Evolutionary conservation across 1,139 yeast species (phyloP), one percentile per base, ranked within the genome.

Genomic region (Pichia sp.): DNA sequence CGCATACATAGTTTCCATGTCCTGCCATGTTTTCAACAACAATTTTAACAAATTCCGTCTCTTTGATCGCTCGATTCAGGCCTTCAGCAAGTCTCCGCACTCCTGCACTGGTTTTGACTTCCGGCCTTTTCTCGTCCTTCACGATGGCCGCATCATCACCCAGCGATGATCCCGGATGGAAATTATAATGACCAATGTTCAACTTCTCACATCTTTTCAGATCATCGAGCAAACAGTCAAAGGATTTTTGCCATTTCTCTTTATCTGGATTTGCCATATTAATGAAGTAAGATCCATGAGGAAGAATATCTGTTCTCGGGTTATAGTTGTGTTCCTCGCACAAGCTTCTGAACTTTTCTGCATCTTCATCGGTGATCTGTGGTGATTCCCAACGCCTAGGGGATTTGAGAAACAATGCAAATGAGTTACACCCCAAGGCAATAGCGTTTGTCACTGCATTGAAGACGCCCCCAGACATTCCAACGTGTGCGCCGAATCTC

Each of bases 21-120:
- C 98, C 98, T 0, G 98, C 96, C 98, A 93, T 91, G 55, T 91
- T 91, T 55, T 91, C 99, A 40, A 93, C 69, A 11, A 91, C 94
- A 34, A 91, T 79, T 53, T 80, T 86, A 23, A 91, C 97, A 53
- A 77, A 80, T 6, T 60, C 51, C 0, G 98, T 91, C 39, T 76
- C 77, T 22, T 62, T 60, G 30, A 84, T 80, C 6, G 94, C 96
- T 29, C 63, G 67, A 56, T 93, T 91, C 48, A 91, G 78, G 46
- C 83, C 81, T 14, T 67, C 66, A 0, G 97, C 96, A 45, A 91
- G 64, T 12, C 41, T 28, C 6, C 39, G 37, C 4, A 40, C 41
- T 25, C 41, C 44, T 4, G 38, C 21, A 17, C 34, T 38, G 14
- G 41, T 36, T 21, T 16, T 13, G 10, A 34, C 27, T 17, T 32